Evolutionary conservation across 1,139 yeast genomes (phyloP).

Genomic region (Geotrichum australiense): DNA sequence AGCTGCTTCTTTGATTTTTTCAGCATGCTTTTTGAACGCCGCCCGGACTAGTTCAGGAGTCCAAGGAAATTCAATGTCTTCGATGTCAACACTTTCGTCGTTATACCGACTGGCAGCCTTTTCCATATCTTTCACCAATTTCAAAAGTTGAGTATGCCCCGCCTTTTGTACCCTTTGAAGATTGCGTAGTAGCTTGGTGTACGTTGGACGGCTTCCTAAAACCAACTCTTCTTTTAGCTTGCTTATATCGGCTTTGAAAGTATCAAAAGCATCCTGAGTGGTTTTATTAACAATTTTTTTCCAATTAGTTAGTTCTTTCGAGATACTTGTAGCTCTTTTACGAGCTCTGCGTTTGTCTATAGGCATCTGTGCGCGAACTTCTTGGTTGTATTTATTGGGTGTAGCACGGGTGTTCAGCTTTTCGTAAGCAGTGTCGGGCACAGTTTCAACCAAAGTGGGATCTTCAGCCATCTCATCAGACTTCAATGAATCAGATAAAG

Average conservation of each 20-base stretch:
- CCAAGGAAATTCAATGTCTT: constrained; percentile 18
- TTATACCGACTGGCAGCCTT: constrained; percentile 20
- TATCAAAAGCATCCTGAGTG: constrained; percentile 29
- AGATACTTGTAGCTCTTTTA: constrained; percentile 11
- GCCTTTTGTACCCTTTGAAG: constrained; percentile 23
- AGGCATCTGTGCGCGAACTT: constrained; percentile 7
- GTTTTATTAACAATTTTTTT: constrained; percentile 28
- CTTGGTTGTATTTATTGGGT: constrained; percentile 9
- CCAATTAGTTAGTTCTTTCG: constrained; percentile 23
- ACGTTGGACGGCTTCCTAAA: constrained; percentile 24
- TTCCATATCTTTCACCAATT: constrained; percentile 20
- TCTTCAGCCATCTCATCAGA: background rate
- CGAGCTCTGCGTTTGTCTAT: constrained; percentile 14
- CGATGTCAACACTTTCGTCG: constrained; percentile 18
- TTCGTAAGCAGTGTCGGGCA: constrained; percentile 4
- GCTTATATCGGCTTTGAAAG: constrained; percentile 31
- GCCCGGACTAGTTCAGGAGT: constrained; percentile 26
- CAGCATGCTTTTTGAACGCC: constrained; percentile 28
- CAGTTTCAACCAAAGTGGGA: constrained; percentile 1
- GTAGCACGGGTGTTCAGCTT: constrained; percentile 1
- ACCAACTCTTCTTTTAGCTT: constrained; percentile 26
- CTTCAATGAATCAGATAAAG: background rate
- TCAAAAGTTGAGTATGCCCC: constrained; percentile 12
- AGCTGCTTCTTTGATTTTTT: constrained; percentile 28
- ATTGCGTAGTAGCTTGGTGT: constrained; percentile 25